phyloP scores from a whole-genome alignment of 2,329 filamentous ascomycete species.

The Calonectria ilicicola region DNA sequence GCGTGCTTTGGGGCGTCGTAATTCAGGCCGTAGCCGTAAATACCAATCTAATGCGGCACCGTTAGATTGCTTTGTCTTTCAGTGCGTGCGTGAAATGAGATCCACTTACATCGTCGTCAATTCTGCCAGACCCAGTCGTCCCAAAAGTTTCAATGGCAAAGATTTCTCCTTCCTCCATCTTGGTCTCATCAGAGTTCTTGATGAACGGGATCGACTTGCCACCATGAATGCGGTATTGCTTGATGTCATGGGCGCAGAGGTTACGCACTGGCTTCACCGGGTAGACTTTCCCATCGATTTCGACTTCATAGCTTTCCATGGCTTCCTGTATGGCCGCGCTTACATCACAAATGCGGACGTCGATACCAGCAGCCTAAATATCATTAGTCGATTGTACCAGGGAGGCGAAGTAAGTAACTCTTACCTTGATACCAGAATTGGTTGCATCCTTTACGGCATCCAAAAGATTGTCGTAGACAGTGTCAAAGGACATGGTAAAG shows the following conservation, averaged over 20 bases:
- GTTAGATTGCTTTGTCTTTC: background rate
- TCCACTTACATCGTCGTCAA: conserved; percentile 77
- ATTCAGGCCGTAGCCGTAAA: conserved; percentile 64
- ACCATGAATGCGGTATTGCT: conserved; percentile 87
- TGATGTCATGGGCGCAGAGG: conserved; percentile 87
- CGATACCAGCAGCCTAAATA: conserved; percentile 75
- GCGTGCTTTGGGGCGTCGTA: conserved; percentile 49
- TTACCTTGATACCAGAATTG: conserved; percentile 80
- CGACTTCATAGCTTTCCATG: conserved; percentile 92
- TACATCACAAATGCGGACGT: conserved; percentile 86
- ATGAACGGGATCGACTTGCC: conserved; percentile 92
- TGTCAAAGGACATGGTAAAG: conserved; percentile 81
- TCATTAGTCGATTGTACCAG: no score
- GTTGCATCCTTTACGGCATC: conserved; percentile 79
- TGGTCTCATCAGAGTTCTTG: conserved; percentile 83
- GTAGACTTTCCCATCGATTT: conserved; percentile 80
- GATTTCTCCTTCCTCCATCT: conserved; percentile 95
- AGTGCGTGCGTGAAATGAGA: accelerated
- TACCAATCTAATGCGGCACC: conserved; percentile 50
- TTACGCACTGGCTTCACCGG: conserved; percentile 86
- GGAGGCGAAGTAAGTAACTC: background rate
- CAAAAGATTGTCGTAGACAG: conserved; percentile 77
- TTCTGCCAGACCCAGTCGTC: conserved; percentile 85
- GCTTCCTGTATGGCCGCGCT: conserved; percentile 85
- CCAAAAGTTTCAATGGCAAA: conserved; percentile 97